A percentile compares a stretch with the other conserved stretches of the same genome.
Conservation (phyloP, 2,329 filamentous ascomycete species). For the Penicillium sp. region DNA sequence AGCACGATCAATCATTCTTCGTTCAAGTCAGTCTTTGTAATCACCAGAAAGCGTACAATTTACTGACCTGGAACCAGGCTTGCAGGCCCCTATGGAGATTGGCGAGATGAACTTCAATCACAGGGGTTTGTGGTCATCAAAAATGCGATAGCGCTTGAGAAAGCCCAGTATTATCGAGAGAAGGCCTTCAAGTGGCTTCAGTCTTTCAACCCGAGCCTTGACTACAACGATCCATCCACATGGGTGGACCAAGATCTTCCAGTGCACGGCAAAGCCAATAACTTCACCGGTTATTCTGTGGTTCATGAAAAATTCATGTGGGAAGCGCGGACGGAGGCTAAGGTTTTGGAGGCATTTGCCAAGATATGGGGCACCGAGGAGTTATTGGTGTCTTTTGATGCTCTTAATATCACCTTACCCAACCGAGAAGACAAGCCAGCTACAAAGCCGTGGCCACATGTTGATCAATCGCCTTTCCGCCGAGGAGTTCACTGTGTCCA, state of each 20-base stretch:
- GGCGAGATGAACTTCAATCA: slow-evolving; percentile 18
- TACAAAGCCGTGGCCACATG: slow-evolving; percentile 28
- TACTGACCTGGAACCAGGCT: background rate
- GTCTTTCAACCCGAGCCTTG: slow-evolving; percentile 13
- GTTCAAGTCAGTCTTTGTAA: background rate
- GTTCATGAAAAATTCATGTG: slow-evolving; percentile 25
- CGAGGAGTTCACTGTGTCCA: slow-evolving; percentile 30
- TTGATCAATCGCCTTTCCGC: slow-evolving; percentile 31
- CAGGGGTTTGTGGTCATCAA: slow-evolving; percentile 20
- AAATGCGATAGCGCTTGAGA: slow-evolving; percentile 14
- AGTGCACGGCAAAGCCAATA: slow-evolving; percentile 15
- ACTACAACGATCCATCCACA: slow-evolving; percentile 18
- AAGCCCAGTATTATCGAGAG: slow-evolving; percentile 18
- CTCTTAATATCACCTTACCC: slow-evolving; percentile 20
- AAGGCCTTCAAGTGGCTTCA: slow-evolving; percentile 22
- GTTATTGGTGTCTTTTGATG: slow-evolving; percentile 22
- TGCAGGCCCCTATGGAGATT: slow-evolving; percentile 11
- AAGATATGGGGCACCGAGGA: slow-evolving; percentile 23
- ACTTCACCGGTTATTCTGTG: slow-evolving; percentile 18
- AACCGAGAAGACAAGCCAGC: slow-evolving; percentile 16
- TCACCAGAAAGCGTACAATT: background rate
- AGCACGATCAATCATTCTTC: background rate
- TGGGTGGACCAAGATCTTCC: slow-evolving; percentile 18
- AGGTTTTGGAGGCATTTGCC: slow-evolving; percentile 18
- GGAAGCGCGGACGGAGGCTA: slow-evolving; percentile 21